Evolutionary conservation across 345 rosid species (phyloP), one percentile per base, ranked within the genome.

Genomic region (Raphanus sativus): DNA sequence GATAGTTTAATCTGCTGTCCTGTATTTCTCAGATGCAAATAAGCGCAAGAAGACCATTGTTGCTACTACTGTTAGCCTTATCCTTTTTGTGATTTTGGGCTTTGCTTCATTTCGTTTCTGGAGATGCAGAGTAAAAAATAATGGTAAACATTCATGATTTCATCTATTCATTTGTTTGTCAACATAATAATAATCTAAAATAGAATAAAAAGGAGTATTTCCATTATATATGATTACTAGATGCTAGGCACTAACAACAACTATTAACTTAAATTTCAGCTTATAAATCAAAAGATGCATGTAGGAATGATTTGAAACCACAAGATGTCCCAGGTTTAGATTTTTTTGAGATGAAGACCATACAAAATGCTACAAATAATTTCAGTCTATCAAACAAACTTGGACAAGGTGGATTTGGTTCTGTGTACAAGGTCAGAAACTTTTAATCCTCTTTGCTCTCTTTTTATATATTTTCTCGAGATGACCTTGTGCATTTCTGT

Each of bases 351-450:
- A 73, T 73, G 56, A 34, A 29, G 10, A 36, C 73, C 28, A 54
- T 80, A 5, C 7, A 10, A 54, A 45, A n/a, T 34, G 79, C 79
- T 8, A 80, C 83, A 42, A 58, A 65, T 48, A 65, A 70, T 42
- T 80, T 80, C 68, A 58, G 34, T 33, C 32, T 24, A 0, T 58
- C 54, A 17, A 80, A 80, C 13, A 75, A 80, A 70, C 80, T 80
- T 4, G 80, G 83, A 7, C 68, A 80, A 64, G 83, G 83, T 54
- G 80, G 83, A 56, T 75, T 80, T 65, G 83, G 83, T 4, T 29
- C 80, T 1, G 83, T 80, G 30, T 80, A 80, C 66, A 79, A 74
- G 78, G 82, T 79, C 25, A 3, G 32, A 25, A 13, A 3, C 11
- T 1, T 21, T 70, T 21, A 5, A 3, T 5, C 48, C n/a, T 8